Evolutionary conservation across 345 rosid species (phyloP), one percentile per base, ranked within the genome.

Genomic region (Diplotaxis tenuifolia): DNA sequence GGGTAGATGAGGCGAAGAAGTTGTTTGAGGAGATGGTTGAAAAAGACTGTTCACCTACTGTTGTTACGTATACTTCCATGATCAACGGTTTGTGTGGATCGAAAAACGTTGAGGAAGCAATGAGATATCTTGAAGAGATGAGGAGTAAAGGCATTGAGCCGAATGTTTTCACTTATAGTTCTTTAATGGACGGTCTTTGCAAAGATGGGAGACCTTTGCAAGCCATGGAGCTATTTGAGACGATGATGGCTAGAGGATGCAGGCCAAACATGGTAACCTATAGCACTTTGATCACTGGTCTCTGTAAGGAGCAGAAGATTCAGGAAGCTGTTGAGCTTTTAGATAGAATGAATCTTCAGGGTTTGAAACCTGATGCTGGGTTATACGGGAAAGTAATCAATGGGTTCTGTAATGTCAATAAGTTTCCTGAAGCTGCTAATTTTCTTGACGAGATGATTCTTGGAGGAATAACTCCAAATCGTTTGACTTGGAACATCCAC

Each of bases 271-370:
- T 72, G 72, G 84, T 92, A 58, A 90, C 92, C 2, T 89, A 85
- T 60, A 88, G 83, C 75, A 82, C 87, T 34, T 55, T 92, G 76
- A 85, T 90, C 66, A 71, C 80, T 68, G 97, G 99, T 58, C 87
- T 89, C 22, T 92, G 93, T 78, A 88, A 82, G 67, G 93, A 89
- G 76, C 82, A 85, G 72, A 92, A 85, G 67, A 79, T 88, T 68
- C 73, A 64, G 22, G 88, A 84, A 85, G 92, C 96, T 45, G 82
- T 84, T 74, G 91, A 87, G 62, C 83, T 84, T 75, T 82, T 95
- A 22, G 97, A 95, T 73, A 85, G 83, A 78, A 88, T 89, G 96
- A 94, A 91, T 84, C 90, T 94, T 78, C 97, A 88, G 76, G 96
- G 92, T 61, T 81, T 91, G 71, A 90, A 85, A 74, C 97, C 92